Evolutionary conservation across 805 yeast species (phyloP).

Genomic region (Vanderwaltozyma verrucispora): DNA sequence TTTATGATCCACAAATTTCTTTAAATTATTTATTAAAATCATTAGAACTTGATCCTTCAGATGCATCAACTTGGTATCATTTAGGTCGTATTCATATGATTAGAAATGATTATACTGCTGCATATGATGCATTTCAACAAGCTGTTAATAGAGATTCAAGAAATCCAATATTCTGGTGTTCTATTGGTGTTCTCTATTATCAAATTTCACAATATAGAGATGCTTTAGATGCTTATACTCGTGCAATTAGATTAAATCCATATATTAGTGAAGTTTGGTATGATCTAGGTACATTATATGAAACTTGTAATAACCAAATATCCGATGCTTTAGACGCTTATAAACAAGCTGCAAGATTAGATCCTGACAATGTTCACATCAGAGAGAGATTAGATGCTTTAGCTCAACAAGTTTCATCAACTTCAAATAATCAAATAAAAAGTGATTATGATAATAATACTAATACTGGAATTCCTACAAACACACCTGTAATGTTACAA

Average conservation of each 20-base stretch:
- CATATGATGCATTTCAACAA: slow-evolving; percentile 96
- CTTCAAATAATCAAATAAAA: slow-evolving; percentile 9
- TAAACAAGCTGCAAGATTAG: slow-evolving; percentile 88
- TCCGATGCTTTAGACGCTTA: slow-evolving; percentile 95
- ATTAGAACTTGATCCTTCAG: slow-evolving; percentile 76
- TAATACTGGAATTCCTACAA: background rate
- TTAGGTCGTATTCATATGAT: slow-evolving; percentile 96
- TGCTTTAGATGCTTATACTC: slow-evolving; percentile 95
- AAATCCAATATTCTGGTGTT: slow-evolving; percentile 96
- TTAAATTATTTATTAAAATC: slow-evolving; percentile 73
- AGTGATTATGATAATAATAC: slow-evolving; percentile 3
- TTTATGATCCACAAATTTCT: slow-evolving; percentile 78
- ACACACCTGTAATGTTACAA: slow-evolving; percentile 22
- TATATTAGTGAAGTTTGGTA: slow-evolving; percentile 97
- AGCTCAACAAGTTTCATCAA: slow-evolving; percentile 38
- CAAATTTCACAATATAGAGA: slow-evolving; percentile 94
- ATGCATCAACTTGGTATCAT: slow-evolving; percentile 96
- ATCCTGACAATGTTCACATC: slow-evolving; percentile 89
- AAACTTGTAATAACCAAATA: slow-evolving; percentile 92
- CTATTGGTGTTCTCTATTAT: slow-evolving; percentile 89
- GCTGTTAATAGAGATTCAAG: slow-evolving; percentile 95
- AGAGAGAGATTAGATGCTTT: slow-evolving; percentile 84
- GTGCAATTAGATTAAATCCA: slow-evolving; percentile 92
- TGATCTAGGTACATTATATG: slow-evolving; percentile 92
- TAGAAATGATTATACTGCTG: slow-evolving; percentile 85